A percentile compares a stretch with the other conserved stretches of the same genome.
These are phyloP conservation scores for Smithsoniella earleae DNA, from an alignment of 163 green algal species.

Conservation along the genomic window DNA sequence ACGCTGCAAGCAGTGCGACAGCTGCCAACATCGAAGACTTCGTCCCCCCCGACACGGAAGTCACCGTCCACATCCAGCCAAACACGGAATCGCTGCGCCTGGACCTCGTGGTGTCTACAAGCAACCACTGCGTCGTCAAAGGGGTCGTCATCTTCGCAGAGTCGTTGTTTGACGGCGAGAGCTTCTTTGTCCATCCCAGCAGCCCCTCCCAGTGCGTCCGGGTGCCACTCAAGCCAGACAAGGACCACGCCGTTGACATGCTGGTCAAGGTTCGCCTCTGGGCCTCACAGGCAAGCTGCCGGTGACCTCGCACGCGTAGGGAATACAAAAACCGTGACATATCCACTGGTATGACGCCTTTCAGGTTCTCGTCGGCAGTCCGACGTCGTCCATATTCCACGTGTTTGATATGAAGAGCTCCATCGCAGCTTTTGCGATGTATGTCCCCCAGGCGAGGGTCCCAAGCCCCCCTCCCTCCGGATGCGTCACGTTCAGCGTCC, in stretches of 20 bases:
- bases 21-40: not conserved
- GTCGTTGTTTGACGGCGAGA: not conserved
- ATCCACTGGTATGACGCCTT: not conserved
- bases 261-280: slow-evolving; percentile 21
- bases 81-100: slow-evolving; percentile 16
- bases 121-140: slow-evolving; percentile 20
- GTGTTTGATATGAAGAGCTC: not conserved
- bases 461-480: not conserved
- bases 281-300: too few relatives aligned
- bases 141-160: slow-evolving; percentile 23
- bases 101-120: not conserved
- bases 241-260: slow-evolving; percentile 23
- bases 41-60: slow-evolving; percentile 11
- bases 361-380: slow-evolving; percentile 24
- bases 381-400: slow-evolving; percentile 14
- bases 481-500: not conserved
- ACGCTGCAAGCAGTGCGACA: not conserved
- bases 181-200: slow-evolving; percentile 19
- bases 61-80: not conserved
- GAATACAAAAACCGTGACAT: too few relatives aligned
- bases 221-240: not conserved
- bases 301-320: too few relatives aligned
- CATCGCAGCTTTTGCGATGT: slow-evolving; percentile 21
- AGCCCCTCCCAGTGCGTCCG: not conserved
- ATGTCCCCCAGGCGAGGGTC: not conserved